Evolutionary conservation across 2,329 filamentous ascomycete species (phyloP).

Genomic region (Botrytis tulipae): DNA sequence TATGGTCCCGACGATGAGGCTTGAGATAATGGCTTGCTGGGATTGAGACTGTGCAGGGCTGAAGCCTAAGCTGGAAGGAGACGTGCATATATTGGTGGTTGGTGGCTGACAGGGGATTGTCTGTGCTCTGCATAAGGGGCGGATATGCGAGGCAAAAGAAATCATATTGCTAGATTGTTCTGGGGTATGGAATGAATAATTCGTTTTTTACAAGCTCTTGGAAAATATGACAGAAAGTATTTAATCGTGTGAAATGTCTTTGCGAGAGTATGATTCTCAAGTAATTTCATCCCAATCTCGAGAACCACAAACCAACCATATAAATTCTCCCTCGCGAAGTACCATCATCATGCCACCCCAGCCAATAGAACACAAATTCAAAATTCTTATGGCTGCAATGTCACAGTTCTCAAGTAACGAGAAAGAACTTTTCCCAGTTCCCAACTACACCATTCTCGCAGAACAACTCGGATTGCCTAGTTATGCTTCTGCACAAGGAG

Average conservation of each 20-base stretch:
- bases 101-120: background rate
- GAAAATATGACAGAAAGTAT: background rate
- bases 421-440: background rate
- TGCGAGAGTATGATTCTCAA: background rate
- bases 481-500: background rate
- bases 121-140: constrained; percentile 7
- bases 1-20: background rate
- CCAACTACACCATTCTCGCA: background rate
- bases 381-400: background rate
- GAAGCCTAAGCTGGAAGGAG: background rate
- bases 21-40: background rate
- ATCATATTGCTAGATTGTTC: background rate
- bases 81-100: constrained; percentile 6
- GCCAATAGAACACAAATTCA: background rate
- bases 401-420: background rate
- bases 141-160: constrained; percentile 1
- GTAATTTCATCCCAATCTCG: background rate
- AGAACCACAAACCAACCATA: background rate
- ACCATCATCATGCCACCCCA: background rate
- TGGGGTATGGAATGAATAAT: background rate
- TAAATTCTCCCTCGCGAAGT: background rate
- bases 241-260: background rate
- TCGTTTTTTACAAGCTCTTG: background rate
- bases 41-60: constrained; percentile 10
- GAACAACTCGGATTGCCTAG: background rate